These are phyloP conservation scores for Zostera marina DNA, from an alignment of 116 monocot species.

Conservation along the genomic window DNA sequence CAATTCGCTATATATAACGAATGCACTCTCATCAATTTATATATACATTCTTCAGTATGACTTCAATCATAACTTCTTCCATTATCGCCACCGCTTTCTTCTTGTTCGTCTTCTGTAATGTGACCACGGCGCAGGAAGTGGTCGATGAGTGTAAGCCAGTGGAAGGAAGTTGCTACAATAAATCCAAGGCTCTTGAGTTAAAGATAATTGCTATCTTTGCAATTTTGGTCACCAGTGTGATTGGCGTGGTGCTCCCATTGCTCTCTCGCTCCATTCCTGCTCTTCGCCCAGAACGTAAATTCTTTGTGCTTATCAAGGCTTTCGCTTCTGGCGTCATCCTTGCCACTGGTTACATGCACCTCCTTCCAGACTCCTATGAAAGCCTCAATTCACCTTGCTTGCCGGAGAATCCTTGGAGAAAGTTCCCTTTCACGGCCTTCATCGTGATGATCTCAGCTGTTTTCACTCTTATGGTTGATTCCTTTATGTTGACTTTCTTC, in stretches of 20 bases:
- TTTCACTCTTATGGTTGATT: conserved; percentile 17
- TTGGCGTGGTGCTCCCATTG: conserved; percentile 17
- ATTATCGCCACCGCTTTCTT: too few species aligned
- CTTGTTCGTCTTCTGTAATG: too few species aligned
- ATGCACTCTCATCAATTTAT: too few species aligned
- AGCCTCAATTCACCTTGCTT: conserved; percentile 23
- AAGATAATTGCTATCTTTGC: conserved; percentile 19
- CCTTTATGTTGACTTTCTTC: conserved; percentile 10
- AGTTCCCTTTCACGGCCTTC: conserved; percentile 23
- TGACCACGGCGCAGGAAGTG: background rate
- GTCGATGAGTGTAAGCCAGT: background rate
- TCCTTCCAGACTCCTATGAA: conserved; percentile 20
- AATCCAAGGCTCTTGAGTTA: background rate
- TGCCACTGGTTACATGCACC: conserved; percentile 24
- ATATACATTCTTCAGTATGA: too few species aligned
- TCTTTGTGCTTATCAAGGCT: conserved; percentile 18
- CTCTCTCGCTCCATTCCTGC: background rate
- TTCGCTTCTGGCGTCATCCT: conserved; percentile 30
- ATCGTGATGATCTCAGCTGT: conserved; percentile 23
- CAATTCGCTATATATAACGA: too few species aligned
- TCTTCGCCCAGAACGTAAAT: conserved; percentile 13
- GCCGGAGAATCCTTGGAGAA: conserved; percentile 9
- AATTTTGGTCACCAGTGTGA: conserved; percentile 10
- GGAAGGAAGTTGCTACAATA: background rate
- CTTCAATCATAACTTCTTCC: too few species aligned